These are phyloP conservation scores for Punica granatum DNA, from an alignment of 345 rosid genomes.

Conservation along the genomic window DNA sequence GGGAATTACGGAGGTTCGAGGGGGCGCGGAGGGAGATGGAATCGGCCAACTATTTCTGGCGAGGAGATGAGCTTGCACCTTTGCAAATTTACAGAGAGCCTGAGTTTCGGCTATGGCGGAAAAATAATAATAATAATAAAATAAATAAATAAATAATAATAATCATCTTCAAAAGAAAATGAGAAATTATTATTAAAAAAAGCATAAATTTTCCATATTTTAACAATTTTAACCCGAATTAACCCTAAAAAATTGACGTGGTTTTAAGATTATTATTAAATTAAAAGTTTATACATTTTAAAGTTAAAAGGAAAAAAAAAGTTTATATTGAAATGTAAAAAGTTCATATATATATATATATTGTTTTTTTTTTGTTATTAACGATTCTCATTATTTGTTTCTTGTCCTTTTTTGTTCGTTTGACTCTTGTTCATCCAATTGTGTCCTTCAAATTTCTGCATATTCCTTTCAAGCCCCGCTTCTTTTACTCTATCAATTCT, in stretches of 20 bases:
- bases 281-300: no score
- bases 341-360: no score
- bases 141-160: not conserved
- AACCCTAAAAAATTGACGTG: no score
- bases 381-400: not conserved
- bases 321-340: no score
- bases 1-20: not conserved
- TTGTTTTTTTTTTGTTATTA: no score
- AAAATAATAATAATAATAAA: not conserved
- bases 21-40: not conserved
- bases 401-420: not conserved
- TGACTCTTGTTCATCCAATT: not conserved
- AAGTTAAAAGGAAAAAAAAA: no score
- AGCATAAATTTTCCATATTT: no score
- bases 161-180: no score
- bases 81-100: not conserved
- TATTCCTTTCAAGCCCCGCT: not conserved
- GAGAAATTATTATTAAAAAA: no score
- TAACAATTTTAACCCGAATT: no score
- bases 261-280: no score
- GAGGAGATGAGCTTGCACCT: conserved; percentile 9
- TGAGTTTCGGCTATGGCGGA: not conserved
- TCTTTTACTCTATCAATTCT: not conserved
- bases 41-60: conserved; percentile 1
- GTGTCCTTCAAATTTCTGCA: not conserved